Evolutionary conservation across 306 rosid genomes (phyloP).

Genomic region (Glycine latifolia): DNA sequence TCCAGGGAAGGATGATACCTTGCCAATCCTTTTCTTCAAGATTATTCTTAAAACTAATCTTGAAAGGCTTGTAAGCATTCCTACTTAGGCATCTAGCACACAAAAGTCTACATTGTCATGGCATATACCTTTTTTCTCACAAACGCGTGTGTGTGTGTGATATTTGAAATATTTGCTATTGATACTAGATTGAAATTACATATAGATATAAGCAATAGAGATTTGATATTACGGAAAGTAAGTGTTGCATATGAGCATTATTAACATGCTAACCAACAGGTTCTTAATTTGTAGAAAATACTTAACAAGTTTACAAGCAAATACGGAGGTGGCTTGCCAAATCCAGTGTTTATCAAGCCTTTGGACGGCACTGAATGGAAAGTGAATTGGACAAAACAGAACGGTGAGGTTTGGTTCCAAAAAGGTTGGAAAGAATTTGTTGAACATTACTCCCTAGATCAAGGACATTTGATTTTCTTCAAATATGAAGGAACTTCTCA

Average conservation of each 20-base stretch:
- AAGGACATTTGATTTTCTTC: not conserved
- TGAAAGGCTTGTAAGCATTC: slow-evolving; percentile 13
- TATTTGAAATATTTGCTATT: too few relatives aligned
- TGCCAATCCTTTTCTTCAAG: slow-evolving; percentile 7
- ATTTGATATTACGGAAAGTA: too few relatives aligned
- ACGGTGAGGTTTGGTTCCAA: slow-evolving; percentile 19
- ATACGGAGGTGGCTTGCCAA: slow-evolving; percentile 37
- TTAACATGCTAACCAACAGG: not conserved
- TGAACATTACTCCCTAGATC: not conserved
- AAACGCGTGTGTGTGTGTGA: too few relatives aligned
- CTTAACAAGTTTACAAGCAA: slow-evolving; percentile 27
- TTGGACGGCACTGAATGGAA: not conserved
- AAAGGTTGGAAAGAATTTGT: slow-evolving; percentile 38
- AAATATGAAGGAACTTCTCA: slow-evolving; percentile 3
- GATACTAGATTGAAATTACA: too few relatives aligned
- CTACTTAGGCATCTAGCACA: too few relatives aligned
- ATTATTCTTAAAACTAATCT: slow-evolving; percentile 1
- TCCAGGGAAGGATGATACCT: not conserved
- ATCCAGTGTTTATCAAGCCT: slow-evolving; percentile 37
- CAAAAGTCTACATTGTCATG: too few relatives aligned
- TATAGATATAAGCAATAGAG: too few relatives aligned
- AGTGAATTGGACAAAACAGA: slow-evolving; percentile 21
- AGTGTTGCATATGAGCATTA: too few relatives aligned
- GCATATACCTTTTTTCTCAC: too few relatives aligned
- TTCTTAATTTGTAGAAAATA: slow-evolving; percentile 23